Evolutionary conservation across 2,329 filamentous ascomycete genomes (phyloP).

Genomic region (Trichoderma sp.): DNA sequence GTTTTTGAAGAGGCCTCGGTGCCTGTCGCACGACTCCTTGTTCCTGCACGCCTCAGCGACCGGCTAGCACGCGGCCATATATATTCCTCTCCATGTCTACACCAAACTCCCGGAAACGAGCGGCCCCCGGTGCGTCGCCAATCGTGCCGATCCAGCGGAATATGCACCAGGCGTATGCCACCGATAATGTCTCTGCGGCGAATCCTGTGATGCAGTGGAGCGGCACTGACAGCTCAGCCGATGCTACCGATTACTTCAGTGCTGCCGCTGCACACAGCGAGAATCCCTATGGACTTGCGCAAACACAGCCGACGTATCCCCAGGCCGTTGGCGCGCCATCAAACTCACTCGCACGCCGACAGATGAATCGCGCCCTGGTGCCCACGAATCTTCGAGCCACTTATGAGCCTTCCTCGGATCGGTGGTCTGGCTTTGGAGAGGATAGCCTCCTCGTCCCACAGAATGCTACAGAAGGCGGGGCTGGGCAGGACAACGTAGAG

Average conservation of each 20-base stretch:
- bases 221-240: constrained; percentile 28
- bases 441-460: constrained; percentile 38
- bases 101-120: constrained; percentile 63
- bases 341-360: constrained; percentile 51
- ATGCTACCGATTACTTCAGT: constrained; percentile 39
- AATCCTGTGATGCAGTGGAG: constrained; percentile 50
- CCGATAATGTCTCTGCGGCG: constrained; percentile 42
- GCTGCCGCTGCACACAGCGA: constrained; percentile 31
- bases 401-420: constrained; percentile 41
- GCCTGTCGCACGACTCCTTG: not conserved
- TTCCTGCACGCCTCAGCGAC: not conserved
- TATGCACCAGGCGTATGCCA: constrained; percentile 47
- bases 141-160: constrained; percentile 51
- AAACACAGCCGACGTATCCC: constrained; percentile 35
- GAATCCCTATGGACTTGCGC: constrained; percentile 40
- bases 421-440: constrained; percentile 44
- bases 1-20: not conserved
- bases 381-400: constrained; percentile 38
- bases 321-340: constrained; percentile 38
- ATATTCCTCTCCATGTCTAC: constrained; percentile 41
- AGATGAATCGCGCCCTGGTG: constrained; percentile 50
- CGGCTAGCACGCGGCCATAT: constrained; percentile 1
- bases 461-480: constrained; percentile 32
- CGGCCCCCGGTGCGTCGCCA: constrained; percentile 69
- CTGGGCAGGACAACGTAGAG: constrained; percentile 69